Base-by-base conservation (phyloP, 441 rosid species). In the Rhodomyrtus psidioides region DNA sequence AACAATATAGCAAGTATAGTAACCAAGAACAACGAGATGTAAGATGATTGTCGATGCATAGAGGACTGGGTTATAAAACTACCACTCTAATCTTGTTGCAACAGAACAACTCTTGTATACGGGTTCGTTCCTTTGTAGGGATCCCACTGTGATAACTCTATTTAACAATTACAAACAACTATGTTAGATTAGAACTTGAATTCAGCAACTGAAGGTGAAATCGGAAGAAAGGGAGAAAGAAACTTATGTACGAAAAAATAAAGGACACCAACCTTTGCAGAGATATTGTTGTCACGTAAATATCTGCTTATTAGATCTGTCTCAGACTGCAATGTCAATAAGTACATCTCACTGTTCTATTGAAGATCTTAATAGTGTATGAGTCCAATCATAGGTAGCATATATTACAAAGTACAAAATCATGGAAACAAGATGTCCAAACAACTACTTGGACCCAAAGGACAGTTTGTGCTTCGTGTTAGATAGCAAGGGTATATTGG, bases 11-110 rank as follows among this genome's bases (percentile, higher is more conserved):
- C 44, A 27, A 28, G n/a, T 27, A 81, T 14, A 49, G 44, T 82
- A 10, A 28, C 3, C 24, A 82, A 53, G 53, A 39, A 82, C 34
- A 82, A 28, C 7, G 21, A 82, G 13, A 26, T 21, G 57, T 28
- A 42, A 82, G 46, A 27, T 55, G 39, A 26, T 51, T 19, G 23
- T 55, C 16, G 8, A 65, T 34, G 79, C 49, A 65, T 19, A 9
- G 49, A 65, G 49, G 79, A 19, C 49, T 19, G 79, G 21, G 49
- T 34, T 65, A 65, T 34, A 19, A 65, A 65, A 34, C 2, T 84
- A 97, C 99, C 96, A 96, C 98, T 93, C 95, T 94, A 83, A 95
- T 94, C 93, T 96, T 97, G 92, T 95, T 97, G 83, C 96, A 92
- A 90, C 96, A 97, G 93, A 97, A 97, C 89, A 93, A 89, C 86